A percentile compares a stretch with the other conserved stretches of the same genome.
These are phyloP conservation scores for Beauveria asiatica DNA, from an alignment of 2,329 filamentous ascomycete genomes.

Conservation along the genomic window DNA sequence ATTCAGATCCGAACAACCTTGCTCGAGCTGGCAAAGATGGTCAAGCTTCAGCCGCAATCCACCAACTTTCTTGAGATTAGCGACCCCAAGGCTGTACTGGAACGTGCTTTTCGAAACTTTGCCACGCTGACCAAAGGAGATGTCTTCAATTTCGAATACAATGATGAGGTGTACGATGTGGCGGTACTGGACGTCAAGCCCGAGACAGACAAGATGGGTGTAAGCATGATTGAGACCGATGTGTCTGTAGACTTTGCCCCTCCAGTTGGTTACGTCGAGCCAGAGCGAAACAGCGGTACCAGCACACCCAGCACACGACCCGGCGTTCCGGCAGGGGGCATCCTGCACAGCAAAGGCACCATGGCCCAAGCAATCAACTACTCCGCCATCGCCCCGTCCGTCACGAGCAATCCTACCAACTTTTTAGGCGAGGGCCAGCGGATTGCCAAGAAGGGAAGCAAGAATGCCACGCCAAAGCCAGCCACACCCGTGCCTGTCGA, in stretches of 20 bases:
- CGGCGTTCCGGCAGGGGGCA: slow-evolving; percentile 60
- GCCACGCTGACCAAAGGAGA: slow-evolving; percentile 89
- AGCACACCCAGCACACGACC: slow-evolving; percentile 68
- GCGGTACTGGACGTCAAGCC: slow-evolving; percentile 92
- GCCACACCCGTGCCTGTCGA: slow-evolving; percentile 55
- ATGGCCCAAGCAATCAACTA: slow-evolving; percentile 99
- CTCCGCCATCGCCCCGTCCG: slow-evolving; percentile 72
- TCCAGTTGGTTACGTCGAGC: slow-evolving; percentile 89
- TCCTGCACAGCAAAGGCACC: slow-evolving; percentile 74
- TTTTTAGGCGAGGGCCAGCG: slow-evolving; percentile 76
- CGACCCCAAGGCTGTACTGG: slow-evolving; percentile 92
- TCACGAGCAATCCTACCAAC: slow-evolving; percentile 63
- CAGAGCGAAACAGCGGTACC: slow-evolving; percentile 68
- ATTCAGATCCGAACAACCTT: slow-evolving; percentile 94
- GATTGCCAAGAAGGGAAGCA: slow-evolving; percentile 74
- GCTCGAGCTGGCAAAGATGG: slow-evolving; percentile 78
- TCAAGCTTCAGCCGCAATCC: slow-evolving; percentile 94
- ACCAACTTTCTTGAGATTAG: slow-evolving; percentile 92
- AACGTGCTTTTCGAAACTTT: slow-evolving; percentile 94
- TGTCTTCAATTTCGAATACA: slow-evolving; percentile 93
- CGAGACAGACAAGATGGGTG: slow-evolving; percentile 69
- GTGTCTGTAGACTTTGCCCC: slow-evolving; percentile 93
- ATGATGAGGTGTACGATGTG: slow-evolving; percentile 87
- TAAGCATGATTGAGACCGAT: slow-evolving; percentile 94
- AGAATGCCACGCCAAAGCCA: slow-evolving; percentile 55